Conservation (phyloP, 2,329 filamentous ascomycete genomes). For the Apiospora marii region DNA sequence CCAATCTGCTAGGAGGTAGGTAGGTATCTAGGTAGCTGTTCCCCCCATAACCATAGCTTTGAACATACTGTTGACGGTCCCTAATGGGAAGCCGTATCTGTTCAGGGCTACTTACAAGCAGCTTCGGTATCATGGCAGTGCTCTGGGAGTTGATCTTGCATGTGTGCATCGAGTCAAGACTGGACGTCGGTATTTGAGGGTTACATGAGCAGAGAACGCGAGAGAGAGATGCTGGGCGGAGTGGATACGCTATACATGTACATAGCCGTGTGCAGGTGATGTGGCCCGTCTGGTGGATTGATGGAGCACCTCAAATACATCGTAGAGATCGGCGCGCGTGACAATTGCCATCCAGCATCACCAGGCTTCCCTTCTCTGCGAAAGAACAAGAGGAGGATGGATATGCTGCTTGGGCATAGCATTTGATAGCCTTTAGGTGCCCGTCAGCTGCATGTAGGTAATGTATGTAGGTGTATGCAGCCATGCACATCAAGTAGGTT, state of each 20-base stretch:
- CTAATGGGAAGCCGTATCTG: not conserved
- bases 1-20: not conserved
- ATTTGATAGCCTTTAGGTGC: no score
- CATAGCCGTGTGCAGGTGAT: constrained; percentile 20
- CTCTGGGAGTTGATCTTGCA: not conserved
- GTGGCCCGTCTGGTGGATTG: constrained; percentile 9
- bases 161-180: not conserved
- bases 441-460: not conserved
- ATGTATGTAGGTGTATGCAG: not conserved
- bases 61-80: not conserved
- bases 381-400: not conserved
- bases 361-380: not conserved
- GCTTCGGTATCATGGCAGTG: not conserved
- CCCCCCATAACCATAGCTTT: not conserved
- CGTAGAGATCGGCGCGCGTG: constrained; percentile 5
- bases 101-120: not conserved
- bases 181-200: not conserved
- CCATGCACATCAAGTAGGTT: not conserved
- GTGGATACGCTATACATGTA: constrained; percentile 11
- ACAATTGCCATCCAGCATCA: constrained; percentile 9
- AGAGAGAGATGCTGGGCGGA: not conserved
- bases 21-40: not conserved
- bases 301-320: constrained; percentile 1
- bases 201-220: not conserved
- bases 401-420: no score